Evolutionary conservation across 129 eudicot genomes (phyloP).

Genomic region (Apium graveolens): DNA sequence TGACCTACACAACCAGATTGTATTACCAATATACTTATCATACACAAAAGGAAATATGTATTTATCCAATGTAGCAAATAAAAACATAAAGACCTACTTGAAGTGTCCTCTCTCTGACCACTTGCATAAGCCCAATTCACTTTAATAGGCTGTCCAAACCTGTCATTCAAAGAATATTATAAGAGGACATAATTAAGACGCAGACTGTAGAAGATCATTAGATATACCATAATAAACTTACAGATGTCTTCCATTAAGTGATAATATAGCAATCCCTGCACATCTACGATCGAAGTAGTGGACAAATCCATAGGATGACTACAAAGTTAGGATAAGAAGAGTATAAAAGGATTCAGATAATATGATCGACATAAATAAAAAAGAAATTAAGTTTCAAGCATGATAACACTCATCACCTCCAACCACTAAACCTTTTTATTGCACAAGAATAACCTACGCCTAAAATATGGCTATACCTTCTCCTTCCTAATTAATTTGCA

Average conservation of each 20-base stretch:
- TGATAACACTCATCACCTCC: too few relatives aligned
- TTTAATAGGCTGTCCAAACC: constrained; percentile 97
- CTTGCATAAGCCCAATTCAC: constrained; percentile 87
- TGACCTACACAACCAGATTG: constrained; percentile 50
- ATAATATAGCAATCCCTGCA: constrained; percentile 76
- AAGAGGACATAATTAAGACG: too few relatives aligned
- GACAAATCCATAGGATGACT: constrained; percentile 90
- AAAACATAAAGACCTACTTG: constrained; percentile 35
- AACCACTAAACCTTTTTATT: too few relatives aligned
- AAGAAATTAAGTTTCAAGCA: too few relatives aligned
- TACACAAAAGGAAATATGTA: too few relatives aligned
- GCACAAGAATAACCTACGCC: too few relatives aligned
- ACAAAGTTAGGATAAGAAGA: constrained; percentile 15
- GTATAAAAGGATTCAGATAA: too few relatives aligned
- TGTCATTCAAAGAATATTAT: constrained; percentile 13
- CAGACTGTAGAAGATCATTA: too few relatives aligned
- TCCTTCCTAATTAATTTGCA: constrained; percentile 83
- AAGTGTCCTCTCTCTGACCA: constrained; percentile 90
- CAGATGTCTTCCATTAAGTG: constrained; percentile 86
- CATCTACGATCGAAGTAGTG: constrained; percentile 83
- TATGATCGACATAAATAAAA: too few relatives aligned
- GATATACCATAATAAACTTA: constrained; percentile 23
- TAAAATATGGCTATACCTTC: constrained; percentile 34
- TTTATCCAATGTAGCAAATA: background rate
- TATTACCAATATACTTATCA: too few relatives aligned